Conservation (phyloP, 768 basidiomycete genomes). For the Rhizopogon vinicolor region DNA sequence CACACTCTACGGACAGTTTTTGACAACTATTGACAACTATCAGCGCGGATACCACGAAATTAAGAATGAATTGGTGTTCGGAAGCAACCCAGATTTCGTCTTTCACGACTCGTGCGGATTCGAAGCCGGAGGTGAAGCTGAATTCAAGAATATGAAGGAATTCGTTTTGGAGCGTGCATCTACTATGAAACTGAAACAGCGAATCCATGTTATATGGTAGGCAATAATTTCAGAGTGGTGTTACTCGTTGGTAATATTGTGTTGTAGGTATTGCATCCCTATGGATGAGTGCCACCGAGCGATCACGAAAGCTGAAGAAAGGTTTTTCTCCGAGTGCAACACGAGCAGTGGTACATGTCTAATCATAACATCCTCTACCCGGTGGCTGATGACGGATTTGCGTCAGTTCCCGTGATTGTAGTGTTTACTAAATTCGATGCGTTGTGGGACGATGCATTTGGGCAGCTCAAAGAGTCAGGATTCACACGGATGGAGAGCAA, state of each 20-base stretch:
- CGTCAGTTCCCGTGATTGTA: slow-evolving; percentile 32
- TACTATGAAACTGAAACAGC: slow-evolving; percentile 17
- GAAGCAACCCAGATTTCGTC: slow-evolving; percentile 25
- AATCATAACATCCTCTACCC: too few species aligned
- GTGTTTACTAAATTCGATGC: slow-evolving; percentile 36
- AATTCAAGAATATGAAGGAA: slow-evolving; percentile 22
- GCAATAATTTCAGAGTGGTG: neutral
- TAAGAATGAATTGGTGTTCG: slow-evolving; percentile 21
- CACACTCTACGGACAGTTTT: slow-evolving; percentile 2
- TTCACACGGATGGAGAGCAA: slow-evolving; percentile 4
- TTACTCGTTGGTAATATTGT: neutral
- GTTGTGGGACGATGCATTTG: slow-evolving; percentile 16
- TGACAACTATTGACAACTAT: slow-evolving; percentile 19
- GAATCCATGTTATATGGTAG: slow-evolving; percentile 35
- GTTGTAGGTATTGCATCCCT: slow-evolving; percentile 31
- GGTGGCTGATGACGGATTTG: neutral
- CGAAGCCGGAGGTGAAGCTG: slow-evolving; percentile 26
- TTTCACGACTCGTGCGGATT: slow-evolving; percentile 38
- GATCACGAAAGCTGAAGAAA: slow-evolving; percentile 22
- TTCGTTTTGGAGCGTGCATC: slow-evolving; percentile 25
- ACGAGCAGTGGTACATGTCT: slow-evolving; percentile 4
- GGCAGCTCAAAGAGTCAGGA: slow-evolving; percentile 8
- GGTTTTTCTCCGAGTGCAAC: slow-evolving; percentile 24
- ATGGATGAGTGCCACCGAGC: slow-evolving; percentile 19
- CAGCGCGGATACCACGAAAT: slow-evolving; percentile 23